Evolutionary conservation across 2,329 filamentous ascomycete genomes (phyloP).

Genomic region (Juglanconis sp.): DNA sequence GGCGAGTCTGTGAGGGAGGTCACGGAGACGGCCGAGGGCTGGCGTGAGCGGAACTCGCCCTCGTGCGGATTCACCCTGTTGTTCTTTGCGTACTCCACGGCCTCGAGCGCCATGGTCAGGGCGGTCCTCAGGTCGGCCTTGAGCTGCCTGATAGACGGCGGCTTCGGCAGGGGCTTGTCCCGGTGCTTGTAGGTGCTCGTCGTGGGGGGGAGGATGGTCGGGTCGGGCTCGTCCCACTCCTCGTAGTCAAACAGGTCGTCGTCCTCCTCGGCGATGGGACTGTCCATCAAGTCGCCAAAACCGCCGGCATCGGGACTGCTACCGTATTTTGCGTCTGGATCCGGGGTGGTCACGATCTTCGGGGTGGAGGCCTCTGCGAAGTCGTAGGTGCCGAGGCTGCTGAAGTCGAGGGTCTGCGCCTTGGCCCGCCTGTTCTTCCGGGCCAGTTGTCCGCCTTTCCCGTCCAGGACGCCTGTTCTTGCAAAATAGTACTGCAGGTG

Average conservation of each 20-base stretch:
- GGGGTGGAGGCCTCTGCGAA: constrained; percentile 32
- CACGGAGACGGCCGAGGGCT: constrained; percentile 16
- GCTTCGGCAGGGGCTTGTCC: constrained; percentile 75
- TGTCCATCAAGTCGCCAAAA: constrained; percentile 31
- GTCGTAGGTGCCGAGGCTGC: constrained; percentile 45
- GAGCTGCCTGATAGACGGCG: constrained; percentile 77
- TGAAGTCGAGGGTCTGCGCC: constrained; percentile 56
- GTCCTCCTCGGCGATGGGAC: constrained; percentile 40
- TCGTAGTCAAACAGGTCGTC: constrained; percentile 50
- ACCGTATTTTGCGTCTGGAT: constrained; percentile 57
- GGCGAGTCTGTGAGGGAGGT: constrained; percentile 17
- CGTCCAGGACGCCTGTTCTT: constrained; percentile 85
- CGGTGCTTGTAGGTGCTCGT: constrained; percentile 92
- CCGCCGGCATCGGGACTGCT: constrained; percentile 55
- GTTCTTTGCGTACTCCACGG: constrained; percentile 57
- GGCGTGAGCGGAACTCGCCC: constrained; percentile 28
- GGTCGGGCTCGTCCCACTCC: constrained; percentile 63
- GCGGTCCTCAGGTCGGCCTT: constrained; percentile 64
- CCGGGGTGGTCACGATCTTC: constrained; percentile 39
- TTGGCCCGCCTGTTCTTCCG: constrained; percentile 60
- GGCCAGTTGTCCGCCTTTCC: constrained; percentile 83
- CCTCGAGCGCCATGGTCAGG: constrained; percentile 66
- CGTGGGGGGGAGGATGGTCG: constrained; percentile 87
- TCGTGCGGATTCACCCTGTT: constrained; percentile 16
- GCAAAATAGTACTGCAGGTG: constrained; percentile 99